Evolutionary conservation across 2,329 filamentous ascomycete genomes (phyloP).

Genomic region (Penicillium sclerotigenum): DNA sequence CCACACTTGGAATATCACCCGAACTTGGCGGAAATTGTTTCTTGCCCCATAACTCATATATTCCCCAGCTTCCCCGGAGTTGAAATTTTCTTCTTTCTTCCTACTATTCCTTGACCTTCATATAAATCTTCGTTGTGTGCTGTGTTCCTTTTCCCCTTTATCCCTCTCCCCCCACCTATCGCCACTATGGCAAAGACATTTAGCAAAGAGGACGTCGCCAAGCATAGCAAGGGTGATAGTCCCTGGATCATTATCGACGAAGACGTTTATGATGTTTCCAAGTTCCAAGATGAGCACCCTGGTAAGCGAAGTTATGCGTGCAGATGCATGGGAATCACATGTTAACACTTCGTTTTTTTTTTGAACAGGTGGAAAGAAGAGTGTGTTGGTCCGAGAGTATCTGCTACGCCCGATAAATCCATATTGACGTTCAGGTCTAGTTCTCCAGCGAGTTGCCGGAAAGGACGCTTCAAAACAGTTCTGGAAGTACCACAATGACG

Average conservation of each 20-base stretch:
- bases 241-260: slow-evolving; percentile 90
- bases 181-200: slow-evolving; percentile 81
- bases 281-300: slow-evolving; percentile 80
- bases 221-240: slow-evolving; percentile 82
- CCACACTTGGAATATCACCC: slow-evolving; percentile 8
- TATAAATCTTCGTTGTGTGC: background rate
- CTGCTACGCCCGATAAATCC: background rate
- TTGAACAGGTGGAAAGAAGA: slow-evolving; percentile 65
- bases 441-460: slow-evolving; percentile 62
- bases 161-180: background rate
- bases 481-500: slow-evolving; percentile 63
- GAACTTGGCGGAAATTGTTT: slow-evolving; percentile 7
- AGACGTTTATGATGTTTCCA: slow-evolving; percentile 93
- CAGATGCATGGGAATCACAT: background rate
- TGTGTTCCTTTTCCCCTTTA: background rate
- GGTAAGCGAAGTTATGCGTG: slow-evolving; percentile 29
- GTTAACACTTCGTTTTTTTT: background rate
- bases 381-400: slow-evolving; percentile 41
- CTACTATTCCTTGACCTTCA: slow-evolving; percentile 4
- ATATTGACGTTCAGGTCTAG: slow-evolving; percentile 38
- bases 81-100: slow-evolving; percentile 9
- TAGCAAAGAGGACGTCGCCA: slow-evolving; percentile 77
- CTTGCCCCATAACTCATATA: slow-evolving; percentile 18
- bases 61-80: slow-evolving; percentile 25
- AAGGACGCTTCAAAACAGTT: slow-evolving; percentile 68